phyloP scores from a whole-genome alignment of 116 monocot genomes.

The Zostera marina region DNA sequence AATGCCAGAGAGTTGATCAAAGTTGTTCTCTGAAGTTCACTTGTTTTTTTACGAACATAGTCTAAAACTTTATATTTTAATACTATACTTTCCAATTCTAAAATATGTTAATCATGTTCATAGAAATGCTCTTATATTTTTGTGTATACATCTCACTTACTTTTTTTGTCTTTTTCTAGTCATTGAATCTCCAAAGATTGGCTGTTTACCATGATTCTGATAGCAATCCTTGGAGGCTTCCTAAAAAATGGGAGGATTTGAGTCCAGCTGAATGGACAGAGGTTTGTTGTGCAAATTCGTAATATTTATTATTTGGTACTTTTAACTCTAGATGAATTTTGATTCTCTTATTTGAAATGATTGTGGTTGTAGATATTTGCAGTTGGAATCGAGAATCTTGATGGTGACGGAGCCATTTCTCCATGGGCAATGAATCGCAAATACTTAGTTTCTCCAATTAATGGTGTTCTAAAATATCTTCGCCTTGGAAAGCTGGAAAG shows the following conservation, averaged over 20 bases:
- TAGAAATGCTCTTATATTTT: background rate
- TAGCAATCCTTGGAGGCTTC: slow-evolving; percentile 47
- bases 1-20: no score
- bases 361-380: slow-evolving; percentile 49
- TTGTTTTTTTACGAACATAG: no score
- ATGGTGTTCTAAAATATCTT: slow-evolving; percentile 83
- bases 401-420: slow-evolving; percentile 15
- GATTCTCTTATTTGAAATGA: slow-evolving; percentile 2
- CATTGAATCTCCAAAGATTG: slow-evolving; percentile 67
- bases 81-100: background rate
- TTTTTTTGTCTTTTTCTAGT: slow-evolving; percentile 22
- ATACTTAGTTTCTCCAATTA: slow-evolving; percentile 90
- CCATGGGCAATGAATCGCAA: slow-evolving; percentile 39
- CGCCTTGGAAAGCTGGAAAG: slow-evolving; percentile 84
- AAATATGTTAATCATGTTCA: background rate
- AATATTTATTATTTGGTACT: no score
- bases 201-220: slow-evolving; percentile 92
- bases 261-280: slow-evolving; percentile 69
- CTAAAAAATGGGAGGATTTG: slow-evolving; percentile 83
- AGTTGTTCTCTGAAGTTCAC: no score
- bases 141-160: no score
- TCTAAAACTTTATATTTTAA: background rate
- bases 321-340: background rate
- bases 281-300: slow-evolving; percentile 30
- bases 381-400: slow-evolving; percentile 60